These are phyloP conservation scores for Polygonum aviculare DNA, from an alignment of 148 eudicot genomes.

Conservation along the genomic window DNA sequence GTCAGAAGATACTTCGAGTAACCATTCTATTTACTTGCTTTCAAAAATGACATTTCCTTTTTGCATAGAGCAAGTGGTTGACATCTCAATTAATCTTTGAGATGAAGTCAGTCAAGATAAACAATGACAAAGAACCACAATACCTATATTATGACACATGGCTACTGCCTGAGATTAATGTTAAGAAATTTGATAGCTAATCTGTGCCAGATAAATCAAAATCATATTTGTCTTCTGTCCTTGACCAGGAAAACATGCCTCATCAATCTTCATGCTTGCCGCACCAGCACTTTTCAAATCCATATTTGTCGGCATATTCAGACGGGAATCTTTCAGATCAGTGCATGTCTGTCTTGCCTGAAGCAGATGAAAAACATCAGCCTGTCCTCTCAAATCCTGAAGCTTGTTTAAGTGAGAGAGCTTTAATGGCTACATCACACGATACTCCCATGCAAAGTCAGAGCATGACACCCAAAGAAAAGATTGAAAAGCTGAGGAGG, in stretches of 20 bases:
- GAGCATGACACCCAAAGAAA: conserved; percentile 74
- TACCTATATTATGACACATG: conserved; percentile 28
- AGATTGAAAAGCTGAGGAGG: conserved; percentile 73
- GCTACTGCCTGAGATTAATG: conserved; percentile 24
- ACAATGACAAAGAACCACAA: conserved; percentile 21
- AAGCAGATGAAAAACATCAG: conserved; percentile 26
- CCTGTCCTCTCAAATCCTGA: conserved; percentile 22
- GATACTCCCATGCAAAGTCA: conserved; percentile 20
- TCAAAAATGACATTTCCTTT: background rate
- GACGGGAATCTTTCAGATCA: conserved; percentile 29
- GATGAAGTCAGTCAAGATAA: conserved; percentile 20
- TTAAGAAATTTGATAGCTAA: conserved; percentile 28
- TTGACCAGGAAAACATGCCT: conserved; percentile 25
- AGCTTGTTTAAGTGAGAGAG: conserved; percentile 23
- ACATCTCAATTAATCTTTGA: conserved; percentile 18
- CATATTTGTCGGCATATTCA: conserved; percentile 22
- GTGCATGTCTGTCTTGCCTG: conserved; percentile 19
- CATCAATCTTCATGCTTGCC: conserved; percentile 24
- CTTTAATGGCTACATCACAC: conserved; percentile 23
- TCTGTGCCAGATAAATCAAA: conserved; percentile 17
- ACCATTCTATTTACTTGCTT: background rate
- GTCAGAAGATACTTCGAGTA: background rate
- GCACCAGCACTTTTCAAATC: conserved; percentile 23
- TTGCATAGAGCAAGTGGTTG: conserved; percentile 30
- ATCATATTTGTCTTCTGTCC: conserved; percentile 19